A percentile compares a stretch with the other conserved stretches of the same genome.
phyloP scores from a whole-genome alignment of 345 rosid species.

The Hibiscus mutabilis region DNA sequence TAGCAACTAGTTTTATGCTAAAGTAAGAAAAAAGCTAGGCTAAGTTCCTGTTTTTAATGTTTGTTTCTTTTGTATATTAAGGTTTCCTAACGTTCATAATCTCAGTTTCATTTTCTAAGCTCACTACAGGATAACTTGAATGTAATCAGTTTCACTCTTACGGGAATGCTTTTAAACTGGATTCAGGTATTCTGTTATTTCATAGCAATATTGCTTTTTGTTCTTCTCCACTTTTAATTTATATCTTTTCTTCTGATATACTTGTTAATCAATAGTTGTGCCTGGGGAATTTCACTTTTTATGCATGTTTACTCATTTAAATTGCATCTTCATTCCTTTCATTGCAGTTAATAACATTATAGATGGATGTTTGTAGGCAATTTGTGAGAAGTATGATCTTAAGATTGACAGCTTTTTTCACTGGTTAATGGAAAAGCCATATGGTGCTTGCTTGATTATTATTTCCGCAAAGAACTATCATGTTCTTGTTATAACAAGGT shows the following conservation, averaged over 20 bases:
- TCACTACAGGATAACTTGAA: constrained; percentile 31
- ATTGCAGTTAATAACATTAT: constrained; percentile 2
- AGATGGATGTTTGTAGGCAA: constrained; percentile 42
- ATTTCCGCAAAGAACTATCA: constrained; percentile 69
- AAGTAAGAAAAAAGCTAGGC: not conserved
- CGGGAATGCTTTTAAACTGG: constrained; percentile 72
- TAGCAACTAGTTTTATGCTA: not conserved
- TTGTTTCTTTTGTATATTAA: not conserved
- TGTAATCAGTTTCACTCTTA: constrained; percentile 27
- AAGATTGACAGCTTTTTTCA: constrained; percentile 41
- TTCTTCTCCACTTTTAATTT: not conserved
- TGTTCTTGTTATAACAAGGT: constrained; percentile 55
- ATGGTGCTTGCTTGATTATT: constrained; percentile 93
- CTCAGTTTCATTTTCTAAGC: not conserved
- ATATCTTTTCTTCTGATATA: not conserved
- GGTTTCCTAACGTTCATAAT: not conserved
- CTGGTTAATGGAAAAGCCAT: constrained; percentile 82
- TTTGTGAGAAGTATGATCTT: constrained; percentile 51
- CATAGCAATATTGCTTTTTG: not conserved
- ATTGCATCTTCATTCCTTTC: not conserved
- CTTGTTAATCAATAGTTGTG: not conserved
- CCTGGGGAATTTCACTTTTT: not conserved
- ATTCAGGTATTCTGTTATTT: constrained; percentile 49
- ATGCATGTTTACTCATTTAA: not conserved
- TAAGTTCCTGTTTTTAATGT: not conserved